These are phyloP conservation scores for Niebla homalea DNA, from an alignment of 495 filamentous ascomycete species.

Conservation along the genomic window DNA sequence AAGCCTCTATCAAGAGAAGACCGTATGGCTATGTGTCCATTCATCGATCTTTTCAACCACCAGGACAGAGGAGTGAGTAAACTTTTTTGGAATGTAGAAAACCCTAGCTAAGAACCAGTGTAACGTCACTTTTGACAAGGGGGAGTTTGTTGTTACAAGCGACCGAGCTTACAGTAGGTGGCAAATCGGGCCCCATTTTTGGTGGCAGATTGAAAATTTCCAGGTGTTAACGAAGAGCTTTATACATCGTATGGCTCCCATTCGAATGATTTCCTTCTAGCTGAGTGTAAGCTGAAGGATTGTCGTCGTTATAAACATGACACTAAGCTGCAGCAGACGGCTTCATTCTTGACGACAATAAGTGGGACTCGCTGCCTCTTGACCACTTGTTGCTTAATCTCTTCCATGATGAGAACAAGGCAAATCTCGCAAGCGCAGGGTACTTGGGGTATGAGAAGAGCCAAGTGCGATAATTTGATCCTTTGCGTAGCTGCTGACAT, in stretches of 20 bases:
- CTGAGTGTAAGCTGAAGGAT: constrained; percentile 43
- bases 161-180: constrained; percentile 39
- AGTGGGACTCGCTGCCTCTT: constrained; percentile 52
- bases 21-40: constrained; percentile 68
- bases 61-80: constrained; percentile 35
- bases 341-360: constrained; percentile 56
- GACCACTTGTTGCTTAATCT: constrained; percentile 52
- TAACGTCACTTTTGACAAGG: constrained; percentile 42
- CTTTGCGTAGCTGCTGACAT: no score
- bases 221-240: constrained; percentile 53
- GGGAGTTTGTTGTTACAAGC: constrained; percentile 49
- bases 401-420: constrained; percentile 19
- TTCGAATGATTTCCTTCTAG: constrained; percentile 64
- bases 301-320: neutral
- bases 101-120: constrained; percentile 31
- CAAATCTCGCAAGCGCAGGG: constrained; percentile 30
- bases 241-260: constrained; percentile 71
- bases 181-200: neutral
- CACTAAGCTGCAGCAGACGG: constrained; percentile 38
- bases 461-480: no score
- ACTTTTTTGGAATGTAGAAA: neutral
- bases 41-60: constrained; percentile 85
- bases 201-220: neutral
- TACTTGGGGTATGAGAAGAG: constrained; percentile 42
- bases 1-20: constrained; percentile 45